phyloP scores from a whole-genome alignment of 495 filamentous ascomycete genomes.

The Trichocladium uniseriatum region DNA sequence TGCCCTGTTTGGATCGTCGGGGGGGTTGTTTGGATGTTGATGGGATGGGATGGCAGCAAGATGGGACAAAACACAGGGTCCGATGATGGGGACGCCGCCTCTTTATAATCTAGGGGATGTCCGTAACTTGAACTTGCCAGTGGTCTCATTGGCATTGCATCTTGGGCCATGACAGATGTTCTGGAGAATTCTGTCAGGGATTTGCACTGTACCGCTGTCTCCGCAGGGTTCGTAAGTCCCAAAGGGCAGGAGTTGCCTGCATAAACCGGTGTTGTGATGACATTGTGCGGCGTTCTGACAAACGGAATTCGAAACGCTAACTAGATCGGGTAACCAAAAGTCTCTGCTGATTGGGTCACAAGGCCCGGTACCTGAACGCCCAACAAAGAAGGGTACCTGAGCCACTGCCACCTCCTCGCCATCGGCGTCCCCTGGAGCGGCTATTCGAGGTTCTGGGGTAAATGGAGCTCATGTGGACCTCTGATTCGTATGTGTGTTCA shows the following conservation, averaged over 20 bases:
- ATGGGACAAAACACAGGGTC: neutral
- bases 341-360: slow-evolving; percentile 30
- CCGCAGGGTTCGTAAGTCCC: slow-evolving; percentile 6
- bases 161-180: slow-evolving; percentile 4
- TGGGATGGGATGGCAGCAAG: neutral
- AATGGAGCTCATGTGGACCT: neutral
- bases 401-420: slow-evolving; percentile 1
- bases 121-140: neutral
- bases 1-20: neutral
- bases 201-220: slow-evolving; percentile 10
- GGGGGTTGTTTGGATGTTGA: neutral
- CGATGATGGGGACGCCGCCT: slow-evolving; percentile 1
- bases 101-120: slow-evolving; percentile 12
- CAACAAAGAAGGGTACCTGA: slow-evolving; percentile 6
- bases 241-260: slow-evolving; percentile 13
- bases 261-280: slow-evolving; percentile 23
- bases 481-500: neutral
- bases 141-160: neutral
- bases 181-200: neutral
- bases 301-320: slow-evolving; percentile 19
- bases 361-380: slow-evolving; percentile 24
- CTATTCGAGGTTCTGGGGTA: slow-evolving; percentile 27
- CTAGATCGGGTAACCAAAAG: slow-evolving; percentile 18
- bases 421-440: slow-evolving; percentile 21
- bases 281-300: slow-evolving; percentile 20